Conservation (phyloP, 495 filamentous ascomycete genomes). For the Aspergillus affinis region DNA sequence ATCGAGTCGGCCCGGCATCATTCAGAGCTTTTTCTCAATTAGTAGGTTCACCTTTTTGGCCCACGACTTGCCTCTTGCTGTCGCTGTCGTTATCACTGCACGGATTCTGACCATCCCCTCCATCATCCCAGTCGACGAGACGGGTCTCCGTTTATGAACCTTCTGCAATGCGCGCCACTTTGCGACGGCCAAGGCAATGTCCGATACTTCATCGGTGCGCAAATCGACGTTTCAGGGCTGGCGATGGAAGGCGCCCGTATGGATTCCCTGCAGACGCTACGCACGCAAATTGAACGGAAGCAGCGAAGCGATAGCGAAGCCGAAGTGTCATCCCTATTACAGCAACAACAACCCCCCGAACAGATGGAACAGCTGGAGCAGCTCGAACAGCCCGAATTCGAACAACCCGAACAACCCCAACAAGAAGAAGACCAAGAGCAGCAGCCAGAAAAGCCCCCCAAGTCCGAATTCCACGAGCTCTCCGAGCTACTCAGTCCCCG, state of each 20-base stretch:
- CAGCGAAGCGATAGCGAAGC: too few relatives aligned
- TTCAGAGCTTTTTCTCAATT: constrained; percentile 68
- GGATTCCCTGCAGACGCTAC: constrained; percentile 53
- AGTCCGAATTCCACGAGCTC: constrained; percentile 52
- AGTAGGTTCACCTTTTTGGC: constrained; percentile 43
- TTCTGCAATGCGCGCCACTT: constrained; percentile 61
- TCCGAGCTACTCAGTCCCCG: constrained; percentile 56
- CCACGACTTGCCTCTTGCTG: background rate
- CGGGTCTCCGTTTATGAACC: constrained; percentile 65
- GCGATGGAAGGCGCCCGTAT: constrained; percentile 57
- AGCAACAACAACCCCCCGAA: constrained; percentile 9
- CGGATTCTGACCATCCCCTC: background rate
- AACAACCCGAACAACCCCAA: too few relatives aligned
- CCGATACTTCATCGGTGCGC: constrained; percentile 61
- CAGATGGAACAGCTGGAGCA: too few relatives aligned
- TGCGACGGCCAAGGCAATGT: constrained; percentile 60
- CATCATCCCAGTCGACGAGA: constrained; percentile 48
- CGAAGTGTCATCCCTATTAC: constrained; percentile 18
- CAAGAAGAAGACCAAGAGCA: background rate
- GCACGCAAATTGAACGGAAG: too few relatives aligned
- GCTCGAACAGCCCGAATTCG: too few relatives aligned
- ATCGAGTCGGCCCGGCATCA: constrained; percentile 59
- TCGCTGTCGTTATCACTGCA: background rate
- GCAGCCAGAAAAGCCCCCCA: constrained; percentile 13
- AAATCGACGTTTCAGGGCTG: constrained; percentile 58